phyloP scores from a whole-genome alignment of 108 stramenopile species.

The Skeletonema tropicum region DNA sequence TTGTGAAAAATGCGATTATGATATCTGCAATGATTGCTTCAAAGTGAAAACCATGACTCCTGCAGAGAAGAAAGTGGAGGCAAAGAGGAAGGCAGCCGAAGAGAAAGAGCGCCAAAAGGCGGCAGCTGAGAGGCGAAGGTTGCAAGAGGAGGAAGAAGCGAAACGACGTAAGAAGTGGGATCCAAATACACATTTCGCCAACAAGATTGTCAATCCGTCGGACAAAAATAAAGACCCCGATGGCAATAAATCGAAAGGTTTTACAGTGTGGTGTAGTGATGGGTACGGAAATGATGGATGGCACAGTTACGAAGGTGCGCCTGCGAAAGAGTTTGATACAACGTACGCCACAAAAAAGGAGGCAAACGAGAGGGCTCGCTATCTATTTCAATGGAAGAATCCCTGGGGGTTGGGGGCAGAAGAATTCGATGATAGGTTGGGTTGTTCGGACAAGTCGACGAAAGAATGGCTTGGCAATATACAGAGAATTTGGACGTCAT shows the following conservation, averaged over 20 bases:
- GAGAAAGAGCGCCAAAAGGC: constrained; percentile 8
- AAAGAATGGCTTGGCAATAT: constrained; percentile 12
- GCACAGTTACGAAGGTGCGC: constrained; percentile 25
- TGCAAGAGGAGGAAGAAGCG: constrained; percentile 21
- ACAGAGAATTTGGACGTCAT: background rate
- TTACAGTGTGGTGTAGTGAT: constrained; percentile 31
- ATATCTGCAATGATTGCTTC: constrained; percentile 25
- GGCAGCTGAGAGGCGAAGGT: constrained; percentile 11
- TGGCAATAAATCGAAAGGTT: constrained; percentile 24
- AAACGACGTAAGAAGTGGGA: constrained; percentile 17
- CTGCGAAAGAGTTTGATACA: constrained; percentile 28
- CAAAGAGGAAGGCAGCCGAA: constrained; percentile 2
- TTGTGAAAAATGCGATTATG: constrained; percentile 29
- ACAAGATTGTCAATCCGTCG: constrained; percentile 16
- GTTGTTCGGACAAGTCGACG: background rate
- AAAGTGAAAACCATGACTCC: constrained; percentile 18
- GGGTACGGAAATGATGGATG: constrained; percentile 40
- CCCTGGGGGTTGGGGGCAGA: constrained; percentile 20
- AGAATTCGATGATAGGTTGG: constrained; percentile 1
- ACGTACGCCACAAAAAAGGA: constrained; percentile 26
- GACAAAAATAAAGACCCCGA: constrained; percentile 14
- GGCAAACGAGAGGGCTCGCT: constrained; percentile 29
- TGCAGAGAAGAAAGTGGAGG: constrained; percentile 29
- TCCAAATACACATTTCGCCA: constrained; percentile 10
- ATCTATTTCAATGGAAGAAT: constrained; percentile 35